Percentiles rank a stretch among this genome's conserved stretches.
Evolutionary conservation across 805 yeast species (phyloP).

Genomic region (Wickerhamiella spandovensis): DNA sequence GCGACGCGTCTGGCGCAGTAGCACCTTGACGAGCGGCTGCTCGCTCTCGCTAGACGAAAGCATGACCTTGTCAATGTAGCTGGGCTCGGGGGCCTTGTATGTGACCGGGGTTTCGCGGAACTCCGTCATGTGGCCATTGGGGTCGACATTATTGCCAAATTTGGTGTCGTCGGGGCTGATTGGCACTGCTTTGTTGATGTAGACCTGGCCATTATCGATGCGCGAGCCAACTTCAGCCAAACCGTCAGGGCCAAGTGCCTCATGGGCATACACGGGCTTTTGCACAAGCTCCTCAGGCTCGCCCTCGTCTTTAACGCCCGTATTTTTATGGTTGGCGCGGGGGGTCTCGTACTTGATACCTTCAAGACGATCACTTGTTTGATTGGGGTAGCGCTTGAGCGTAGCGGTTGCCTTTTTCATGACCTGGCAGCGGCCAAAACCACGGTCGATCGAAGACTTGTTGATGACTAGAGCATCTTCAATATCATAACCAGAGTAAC

Average conservation of each 20-base stretch:
- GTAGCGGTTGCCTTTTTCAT: conserved; percentile 82
- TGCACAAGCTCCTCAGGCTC: conserved; percentile 33
- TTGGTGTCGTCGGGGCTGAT: conserved; percentile 59
- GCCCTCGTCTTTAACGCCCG: conserved; percentile 30
- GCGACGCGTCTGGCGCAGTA: conserved; percentile 87
- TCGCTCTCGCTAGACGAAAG: conserved; percentile 92
- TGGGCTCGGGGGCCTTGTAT: conserved; percentile 90
- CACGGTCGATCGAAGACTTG: conserved; percentile 87
- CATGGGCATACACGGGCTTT: conserved; percentile 69
- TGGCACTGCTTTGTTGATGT: conserved; percentile 87
- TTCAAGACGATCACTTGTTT: conserved; percentile 78
- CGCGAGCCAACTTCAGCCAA: conserved; percentile 90
- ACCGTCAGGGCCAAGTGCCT: conserved; percentile 85
- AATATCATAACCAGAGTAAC: conserved; percentile 97
- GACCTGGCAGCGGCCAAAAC: conserved; percentile 96
- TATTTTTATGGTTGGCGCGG: conserved; percentile 3
- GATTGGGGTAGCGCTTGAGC: conserved; percentile 84
- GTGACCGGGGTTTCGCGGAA: conserved; percentile 85
- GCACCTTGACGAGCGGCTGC: conserved; percentile 83
- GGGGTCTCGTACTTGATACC: conserved; percentile 69
- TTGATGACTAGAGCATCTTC: conserved; percentile 96
- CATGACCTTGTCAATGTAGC: conserved; percentile 94
- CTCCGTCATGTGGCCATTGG: conserved; percentile 29
- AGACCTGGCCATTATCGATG: conserved; percentile 86
- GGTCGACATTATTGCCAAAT: conserved; percentile 22